A percentile compares a stretch with the other conserved stretches of the same genome.
These are phyloP conservation scores for Ambrosiella xylebori DNA, from an alignment of 2,329 filamentous ascomycete genomes.

Conservation along the genomic window DNA sequence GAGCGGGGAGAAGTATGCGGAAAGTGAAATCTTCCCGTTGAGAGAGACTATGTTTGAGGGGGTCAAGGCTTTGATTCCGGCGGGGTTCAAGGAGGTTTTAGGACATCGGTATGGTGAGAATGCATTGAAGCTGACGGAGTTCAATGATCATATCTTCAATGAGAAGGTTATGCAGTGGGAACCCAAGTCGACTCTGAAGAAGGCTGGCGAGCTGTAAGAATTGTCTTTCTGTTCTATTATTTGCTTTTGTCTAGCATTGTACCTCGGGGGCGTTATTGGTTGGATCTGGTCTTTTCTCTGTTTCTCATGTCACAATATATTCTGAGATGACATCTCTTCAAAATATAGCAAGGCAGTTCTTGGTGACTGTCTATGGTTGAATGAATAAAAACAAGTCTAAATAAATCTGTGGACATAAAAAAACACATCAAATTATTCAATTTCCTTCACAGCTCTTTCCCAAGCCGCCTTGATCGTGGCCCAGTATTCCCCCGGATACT, in stretches of 20 bases:
- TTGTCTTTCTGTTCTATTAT: not conserved
- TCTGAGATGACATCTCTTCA: not conserved
- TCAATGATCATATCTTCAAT: constrained; percentile 29
- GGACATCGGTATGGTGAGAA: constrained; percentile 37
- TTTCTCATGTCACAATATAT: not conserved
- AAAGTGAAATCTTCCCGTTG: constrained; percentile 47
- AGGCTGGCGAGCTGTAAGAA: constrained; percentile 3
- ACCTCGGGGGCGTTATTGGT: not conserved
- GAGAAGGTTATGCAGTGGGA: constrained; percentile 22
- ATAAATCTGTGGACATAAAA: not conserved
- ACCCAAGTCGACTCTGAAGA: constrained; percentile 2
- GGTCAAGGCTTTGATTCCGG: constrained; percentile 47
- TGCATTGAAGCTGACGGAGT: constrained; percentile 33
- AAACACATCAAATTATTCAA: not conserved
- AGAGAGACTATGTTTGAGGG: constrained; percentile 53
- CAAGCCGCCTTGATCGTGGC: constrained; percentile 11
- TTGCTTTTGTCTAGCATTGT: not conserved
- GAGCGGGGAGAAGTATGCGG: constrained; percentile 32
- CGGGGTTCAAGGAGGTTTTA: constrained; percentile 40
- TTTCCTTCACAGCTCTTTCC: constrained; percentile 2
- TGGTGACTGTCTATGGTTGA: too few relatives aligned
- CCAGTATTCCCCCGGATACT: constrained; percentile 43
- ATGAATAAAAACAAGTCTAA: not conserved
- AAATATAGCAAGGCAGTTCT: not conserved
- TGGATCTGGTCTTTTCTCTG: not conserved